Evolutionary conservation across 305 asterid genomes (phyloP).

Genomic region (Solanum aculeatissimum): DNA sequence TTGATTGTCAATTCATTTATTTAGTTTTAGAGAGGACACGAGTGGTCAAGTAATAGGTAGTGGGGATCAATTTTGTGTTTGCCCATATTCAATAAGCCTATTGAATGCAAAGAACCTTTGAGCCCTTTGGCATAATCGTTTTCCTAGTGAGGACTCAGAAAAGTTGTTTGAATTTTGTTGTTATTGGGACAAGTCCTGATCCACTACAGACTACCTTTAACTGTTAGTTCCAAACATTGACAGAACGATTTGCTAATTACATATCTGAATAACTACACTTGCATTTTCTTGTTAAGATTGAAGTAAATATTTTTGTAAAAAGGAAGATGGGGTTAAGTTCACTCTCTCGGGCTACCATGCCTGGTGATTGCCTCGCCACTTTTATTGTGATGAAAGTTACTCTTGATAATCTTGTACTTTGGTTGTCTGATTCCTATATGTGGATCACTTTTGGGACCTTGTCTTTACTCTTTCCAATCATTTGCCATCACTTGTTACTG

Average conservation of each 20-base stretch:
- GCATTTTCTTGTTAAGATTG: neutral
- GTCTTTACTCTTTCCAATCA: neutral
- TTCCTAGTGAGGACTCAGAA: neutral
- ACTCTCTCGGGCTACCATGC: neutral
- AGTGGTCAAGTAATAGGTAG: neutral
- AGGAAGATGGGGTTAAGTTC: neutral
- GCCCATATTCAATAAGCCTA: neutral
- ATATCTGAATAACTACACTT: neutral
- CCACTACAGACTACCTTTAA: neutral
- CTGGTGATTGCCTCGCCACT: neutral
- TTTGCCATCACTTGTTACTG: neutral
- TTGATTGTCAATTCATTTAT: neutral
- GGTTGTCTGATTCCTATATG: neutral
- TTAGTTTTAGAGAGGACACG: neutral
- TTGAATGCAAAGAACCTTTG: neutral
- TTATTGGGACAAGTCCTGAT: neutral
- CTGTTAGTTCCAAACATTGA: neutral
- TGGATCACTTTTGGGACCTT: neutral
- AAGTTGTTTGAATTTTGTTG: neutral
- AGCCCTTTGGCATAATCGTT: neutral
- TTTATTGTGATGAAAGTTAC: neutral
- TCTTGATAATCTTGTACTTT: neutral
- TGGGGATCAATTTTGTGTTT: neutral
- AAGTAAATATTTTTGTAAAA: neutral
- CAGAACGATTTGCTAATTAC: neutral